These are phyloP conservation scores for Ambrosia hybrid DNA, from an alignment of 140 eudicot genomes.

Conservation along the genomic window DNA sequence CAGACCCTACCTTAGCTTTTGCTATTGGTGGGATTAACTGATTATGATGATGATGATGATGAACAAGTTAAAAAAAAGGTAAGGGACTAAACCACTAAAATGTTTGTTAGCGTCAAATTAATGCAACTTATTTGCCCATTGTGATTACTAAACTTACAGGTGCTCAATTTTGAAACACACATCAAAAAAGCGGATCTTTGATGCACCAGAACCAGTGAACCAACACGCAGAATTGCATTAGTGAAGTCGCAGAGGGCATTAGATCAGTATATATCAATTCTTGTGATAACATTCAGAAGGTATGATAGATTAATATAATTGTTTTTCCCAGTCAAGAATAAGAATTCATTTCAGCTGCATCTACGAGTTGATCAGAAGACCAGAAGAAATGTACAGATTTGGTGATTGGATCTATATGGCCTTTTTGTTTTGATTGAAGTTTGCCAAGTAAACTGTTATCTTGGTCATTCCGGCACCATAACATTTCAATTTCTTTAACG, in stretches of 20 bases:
- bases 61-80: background rate
- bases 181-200: constrained; percentile 13
- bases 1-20: background rate
- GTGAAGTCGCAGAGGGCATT: constrained; percentile 10
- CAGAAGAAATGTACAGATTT: constrained; percentile 26
- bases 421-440: background rate
- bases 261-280: constrained; percentile 2
- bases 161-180: background rate
- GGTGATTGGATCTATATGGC: background rate
- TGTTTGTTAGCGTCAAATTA: background rate
- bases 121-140: background rate
- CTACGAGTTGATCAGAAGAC: constrained; percentile 7
- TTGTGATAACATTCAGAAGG: constrained; percentile 2
- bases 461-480: background rate
- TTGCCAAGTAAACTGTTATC: background rate
- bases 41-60: too few relatives aligned
- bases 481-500: too few relatives aligned
- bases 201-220: constrained; percentile 10
- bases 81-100: background rate
- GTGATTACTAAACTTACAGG: background rate
- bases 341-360: background rate
- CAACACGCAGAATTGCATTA: background rate
- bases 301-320: background rate
- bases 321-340: constrained; percentile 5
- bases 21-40: background rate